Conservation (phyloP, 2,329 filamentous ascomycete genomes). For the Beauveria sp. region DNA sequence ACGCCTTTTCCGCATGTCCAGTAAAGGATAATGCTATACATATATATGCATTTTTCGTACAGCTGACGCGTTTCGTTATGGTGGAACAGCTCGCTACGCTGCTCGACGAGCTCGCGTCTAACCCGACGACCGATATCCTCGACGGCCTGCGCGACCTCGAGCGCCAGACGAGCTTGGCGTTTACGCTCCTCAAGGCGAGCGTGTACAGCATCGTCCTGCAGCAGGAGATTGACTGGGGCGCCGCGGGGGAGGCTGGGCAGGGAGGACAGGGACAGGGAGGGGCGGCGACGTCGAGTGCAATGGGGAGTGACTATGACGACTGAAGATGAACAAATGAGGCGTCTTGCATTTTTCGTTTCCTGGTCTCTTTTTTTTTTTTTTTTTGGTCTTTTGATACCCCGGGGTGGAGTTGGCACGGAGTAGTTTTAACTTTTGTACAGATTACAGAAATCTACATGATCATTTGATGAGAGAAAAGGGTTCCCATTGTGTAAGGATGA, state of each 20-base stretch:
- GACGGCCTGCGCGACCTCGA: constrained; percentile 83
- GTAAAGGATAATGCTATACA: too few relatives aligned
- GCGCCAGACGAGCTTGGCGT: constrained; percentile 89
- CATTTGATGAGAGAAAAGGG: too few relatives aligned
- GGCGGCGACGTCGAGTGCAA: not conserved
- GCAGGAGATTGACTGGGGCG: constrained; percentile 81
- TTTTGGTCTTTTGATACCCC: too few relatives aligned
- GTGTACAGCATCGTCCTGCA: constrained; percentile 98
- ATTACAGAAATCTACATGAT: too few relatives aligned
- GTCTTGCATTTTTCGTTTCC: not conserved
- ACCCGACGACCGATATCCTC: constrained; percentile 72
- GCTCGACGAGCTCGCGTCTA: constrained; percentile 56
- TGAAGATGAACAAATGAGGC: not conserved
- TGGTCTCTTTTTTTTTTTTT: not conserved
- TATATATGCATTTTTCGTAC: too few relatives aligned
- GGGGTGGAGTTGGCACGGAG: too few relatives aligned
- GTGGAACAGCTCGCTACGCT: constrained; percentile 46
- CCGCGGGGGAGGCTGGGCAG: constrained; percentile 34
- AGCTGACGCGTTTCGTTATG: too few relatives aligned
- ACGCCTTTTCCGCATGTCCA: too few relatives aligned
- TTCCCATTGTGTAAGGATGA: too few relatives aligned
- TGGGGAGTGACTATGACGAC: constrained; percentile 6
- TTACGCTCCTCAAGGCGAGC: constrained; percentile 92
- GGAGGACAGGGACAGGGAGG: constrained; percentile 13
- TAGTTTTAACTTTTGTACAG: not conserved